Evolutionary conservation across 1,284 basidiomycete species (phyloP).

Genomic region (Quambalaria eucalypti): DNA sequence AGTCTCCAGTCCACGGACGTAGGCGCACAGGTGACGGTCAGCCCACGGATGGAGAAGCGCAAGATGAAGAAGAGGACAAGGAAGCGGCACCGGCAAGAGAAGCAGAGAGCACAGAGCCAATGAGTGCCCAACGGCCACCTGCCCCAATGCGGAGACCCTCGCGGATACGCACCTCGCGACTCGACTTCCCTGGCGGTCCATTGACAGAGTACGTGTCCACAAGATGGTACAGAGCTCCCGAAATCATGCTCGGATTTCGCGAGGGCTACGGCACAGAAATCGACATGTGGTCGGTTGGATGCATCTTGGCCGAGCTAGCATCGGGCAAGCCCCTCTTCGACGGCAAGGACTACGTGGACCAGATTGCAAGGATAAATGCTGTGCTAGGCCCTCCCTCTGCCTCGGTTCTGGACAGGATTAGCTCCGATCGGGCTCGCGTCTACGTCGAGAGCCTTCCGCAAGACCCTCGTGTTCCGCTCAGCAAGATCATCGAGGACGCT

Average conservation of each 20-base stretch:
- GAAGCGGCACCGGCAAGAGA: constrained; percentile 3
- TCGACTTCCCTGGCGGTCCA: constrained; percentile 42
- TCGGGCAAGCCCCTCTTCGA: constrained; percentile 41
- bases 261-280: constrained; percentile 42
- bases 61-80: background rate
- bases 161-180: constrained; percentile 8
- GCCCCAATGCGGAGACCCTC: background rate
- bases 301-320: constrained; percentile 44
- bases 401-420: constrained; percentile 31
- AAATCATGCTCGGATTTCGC: constrained; percentile 45
- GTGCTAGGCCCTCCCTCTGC: constrained; percentile 39
- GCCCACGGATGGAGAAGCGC: background rate
- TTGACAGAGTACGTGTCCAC: constrained; percentile 45
- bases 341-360: constrained; percentile 45
- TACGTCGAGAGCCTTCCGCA: constrained; percentile 38
- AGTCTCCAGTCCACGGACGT: no score
- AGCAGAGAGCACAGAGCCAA: constrained; percentile 11
- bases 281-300: constrained; percentile 46
- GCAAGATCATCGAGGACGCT: constrained; percentile 29
- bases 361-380: constrained; percentile 41
- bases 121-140: background rate
- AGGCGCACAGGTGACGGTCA: background rate
- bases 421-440: constrained; percentile 34
- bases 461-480: constrained; percentile 18
- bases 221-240: constrained; percentile 45